Evolutionary conservation across 139 green algal species (phyloP), one percentile per base, ranked within the genome.

Genomic region (Ulvella scutata): DNA sequence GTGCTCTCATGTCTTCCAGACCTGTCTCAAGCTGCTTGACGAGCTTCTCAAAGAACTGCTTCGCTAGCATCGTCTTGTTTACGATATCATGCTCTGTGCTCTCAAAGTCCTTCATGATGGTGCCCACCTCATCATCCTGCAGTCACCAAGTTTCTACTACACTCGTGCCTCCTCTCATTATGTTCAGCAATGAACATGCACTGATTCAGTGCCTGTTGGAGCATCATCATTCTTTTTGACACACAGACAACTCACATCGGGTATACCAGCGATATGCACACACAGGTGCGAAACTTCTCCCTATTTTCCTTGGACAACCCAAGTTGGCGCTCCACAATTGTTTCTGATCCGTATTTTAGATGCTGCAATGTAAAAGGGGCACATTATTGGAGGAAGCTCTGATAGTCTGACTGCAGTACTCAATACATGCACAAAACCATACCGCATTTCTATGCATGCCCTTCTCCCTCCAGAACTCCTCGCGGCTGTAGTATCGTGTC

Each of bases 31-130:
- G 87, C 83, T 96, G 88, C 43, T 74, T 72, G 3, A 96, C 90
- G 29, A 97, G 87, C 83, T 96, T 96, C 61, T 90, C 85, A 79
- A 97, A 97, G 80, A 91, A 90, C 37, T 43, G 77, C 37, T 84
- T 82, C 9, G 92, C 95, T 33, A 97, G 90, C 38, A 94, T 90
- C 0, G 92, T 97, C 10, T 67, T 67, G 51, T 67, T 67, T 26
- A 67, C 51, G 17, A 67, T 26, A 67, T 67, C 51, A 31, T 67
- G 51, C 51, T 67, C 51, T 29, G 31, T 67, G n/a, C 33, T 26
- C 51, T 67, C 33, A 26, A 96, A 84, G 17, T 92, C 91, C 35
- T 93, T 94, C 37, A 96, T 79, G 43, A 87, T 85, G 75, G 91
- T 91, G 59, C 91, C 81, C 80, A 94, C 93, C 35, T 86, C 79